Conservation (phyloP, 2,329 filamentous ascomycete genomes). For the Sporothrix pallida region DNA sequence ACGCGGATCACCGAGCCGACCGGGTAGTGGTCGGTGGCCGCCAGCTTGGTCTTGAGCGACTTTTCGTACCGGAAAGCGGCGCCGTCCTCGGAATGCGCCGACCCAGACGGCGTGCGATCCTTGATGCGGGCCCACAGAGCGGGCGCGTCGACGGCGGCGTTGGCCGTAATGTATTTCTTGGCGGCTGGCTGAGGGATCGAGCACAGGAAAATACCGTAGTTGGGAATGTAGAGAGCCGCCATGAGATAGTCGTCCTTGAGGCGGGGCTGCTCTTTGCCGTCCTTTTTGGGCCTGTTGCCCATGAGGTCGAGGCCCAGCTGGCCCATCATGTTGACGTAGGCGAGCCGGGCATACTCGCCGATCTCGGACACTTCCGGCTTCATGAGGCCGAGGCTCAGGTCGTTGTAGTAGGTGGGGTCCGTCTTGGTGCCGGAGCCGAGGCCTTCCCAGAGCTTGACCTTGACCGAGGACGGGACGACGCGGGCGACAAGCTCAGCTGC, state of each 20-base stretch:
- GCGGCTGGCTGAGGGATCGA: background rate
- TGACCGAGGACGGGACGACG: too few species aligned
- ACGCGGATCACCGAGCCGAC: background rate
- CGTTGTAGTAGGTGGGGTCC: too few species aligned
- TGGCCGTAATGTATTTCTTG: background rate
- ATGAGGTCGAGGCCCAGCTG: too few species aligned
- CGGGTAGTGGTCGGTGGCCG: background rate
- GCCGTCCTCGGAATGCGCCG: background rate
- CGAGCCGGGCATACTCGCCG: too few species aligned
- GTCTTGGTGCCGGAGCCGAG: too few species aligned
- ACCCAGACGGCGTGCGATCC: background rate
- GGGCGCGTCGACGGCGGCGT: background rate
- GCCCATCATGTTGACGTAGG: too few species aligned
- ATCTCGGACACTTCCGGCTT: too few species aligned
- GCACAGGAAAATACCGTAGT: background rate
- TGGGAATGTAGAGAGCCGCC: background rate
- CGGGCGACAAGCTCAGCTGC: too few species aligned
- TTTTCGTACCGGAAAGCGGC: background rate
- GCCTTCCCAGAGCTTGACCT: too few species aligned
- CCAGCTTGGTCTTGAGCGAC: background rate
- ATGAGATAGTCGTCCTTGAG: background rate
- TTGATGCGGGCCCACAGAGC: background rate
- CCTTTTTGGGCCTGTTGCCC: too few species aligned
- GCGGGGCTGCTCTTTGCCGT: too few species aligned
- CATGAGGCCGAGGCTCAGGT: too few species aligned